These are phyloP conservation scores for Hemisphaericaspora subhashii DNA, from an alignment of 1,139 yeast species.

Conservation along the genomic window DNA sequence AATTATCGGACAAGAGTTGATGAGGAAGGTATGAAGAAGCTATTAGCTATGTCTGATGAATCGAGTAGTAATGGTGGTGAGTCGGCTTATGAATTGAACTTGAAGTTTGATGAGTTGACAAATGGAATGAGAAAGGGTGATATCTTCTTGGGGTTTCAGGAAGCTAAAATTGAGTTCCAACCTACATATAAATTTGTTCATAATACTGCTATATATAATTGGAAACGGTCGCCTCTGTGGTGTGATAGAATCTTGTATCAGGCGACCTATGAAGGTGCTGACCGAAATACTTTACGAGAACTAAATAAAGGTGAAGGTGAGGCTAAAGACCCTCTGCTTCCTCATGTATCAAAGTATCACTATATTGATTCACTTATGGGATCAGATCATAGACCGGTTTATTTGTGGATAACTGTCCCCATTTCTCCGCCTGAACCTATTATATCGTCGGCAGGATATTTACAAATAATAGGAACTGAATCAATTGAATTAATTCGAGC, in stretches of 20 bases:
- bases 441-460: conserved; percentile 37
- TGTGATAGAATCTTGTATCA: conserved; percentile 78
- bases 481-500: conserved; percentile 16
- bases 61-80: conserved; percentile 18
- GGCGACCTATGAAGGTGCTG: conserved; percentile 37
- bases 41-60: conserved; percentile 28
- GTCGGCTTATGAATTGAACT: conserved; percentile 21
- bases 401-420: conserved; percentile 45
- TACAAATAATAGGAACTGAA: conserved; percentile 30
- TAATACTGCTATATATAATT: conserved; percentile 52
- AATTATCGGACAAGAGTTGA: conserved; percentile 59
- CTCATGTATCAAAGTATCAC: conserved; percentile 37
- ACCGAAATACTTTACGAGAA: conserved; percentile 2
- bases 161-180: conserved; percentile 57
- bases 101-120: conserved; percentile 59
- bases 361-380: conserved; percentile 34
- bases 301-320: background rate
- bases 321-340: conserved; percentile 15
- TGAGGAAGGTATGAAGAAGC: conserved; percentile 16
- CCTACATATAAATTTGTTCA: conserved; percentile 75
- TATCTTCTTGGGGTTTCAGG: conserved; percentile 63
- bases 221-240: conserved; percentile 79
- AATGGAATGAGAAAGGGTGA: conserved; percentile 42
- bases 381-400: conserved; percentile 49
- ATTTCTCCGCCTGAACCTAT: conserved; percentile 41